Evolutionary conservation across 176 grass and related monocot genomes (phyloP).

Genomic region (Aegilops umbellulata): DNA sequence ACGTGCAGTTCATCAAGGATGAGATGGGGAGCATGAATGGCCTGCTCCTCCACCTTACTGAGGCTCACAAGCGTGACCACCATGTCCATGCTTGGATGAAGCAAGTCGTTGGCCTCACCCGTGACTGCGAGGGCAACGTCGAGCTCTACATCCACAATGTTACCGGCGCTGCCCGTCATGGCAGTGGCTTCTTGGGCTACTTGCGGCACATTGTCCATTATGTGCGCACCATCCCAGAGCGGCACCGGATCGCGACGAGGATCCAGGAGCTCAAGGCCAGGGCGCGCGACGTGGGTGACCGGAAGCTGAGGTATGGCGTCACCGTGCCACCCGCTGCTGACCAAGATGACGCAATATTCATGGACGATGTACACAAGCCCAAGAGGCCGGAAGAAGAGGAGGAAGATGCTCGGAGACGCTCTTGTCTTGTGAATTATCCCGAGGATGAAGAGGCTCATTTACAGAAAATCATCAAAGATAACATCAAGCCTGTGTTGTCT

Average conservation of each 20-base stretch:
- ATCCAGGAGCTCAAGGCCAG: not conserved
- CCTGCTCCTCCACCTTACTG: not conserved
- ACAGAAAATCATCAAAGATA: too few species aligned
- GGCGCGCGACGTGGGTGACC: not conserved
- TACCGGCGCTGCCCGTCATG: rapidly evolving
- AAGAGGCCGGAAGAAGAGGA: rapidly evolving
- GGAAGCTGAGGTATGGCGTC: not conserved
- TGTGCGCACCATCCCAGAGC: not conserved
- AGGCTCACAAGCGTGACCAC: not conserved
- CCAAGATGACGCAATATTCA: not conserved
- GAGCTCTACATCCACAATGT: not conserved
- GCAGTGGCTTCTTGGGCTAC: not conserved
- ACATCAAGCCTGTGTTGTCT: too few species aligned
- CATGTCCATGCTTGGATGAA: not conserved
- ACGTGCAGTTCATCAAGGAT: not conserved
- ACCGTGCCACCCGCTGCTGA: not conserved
- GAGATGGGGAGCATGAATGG: not conserved
- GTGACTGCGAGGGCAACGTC: not conserved
- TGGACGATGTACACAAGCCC: too few species aligned
- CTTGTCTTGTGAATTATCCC: too few species aligned
- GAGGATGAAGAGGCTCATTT: too few species aligned
- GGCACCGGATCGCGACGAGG: not conserved
- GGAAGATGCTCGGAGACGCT: too few species aligned
- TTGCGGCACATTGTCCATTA: not conserved
- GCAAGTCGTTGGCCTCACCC: not conserved